Conservation (phyloP, 2,329 filamentous ascomycete species). For the Botrytis medusae region DNA sequence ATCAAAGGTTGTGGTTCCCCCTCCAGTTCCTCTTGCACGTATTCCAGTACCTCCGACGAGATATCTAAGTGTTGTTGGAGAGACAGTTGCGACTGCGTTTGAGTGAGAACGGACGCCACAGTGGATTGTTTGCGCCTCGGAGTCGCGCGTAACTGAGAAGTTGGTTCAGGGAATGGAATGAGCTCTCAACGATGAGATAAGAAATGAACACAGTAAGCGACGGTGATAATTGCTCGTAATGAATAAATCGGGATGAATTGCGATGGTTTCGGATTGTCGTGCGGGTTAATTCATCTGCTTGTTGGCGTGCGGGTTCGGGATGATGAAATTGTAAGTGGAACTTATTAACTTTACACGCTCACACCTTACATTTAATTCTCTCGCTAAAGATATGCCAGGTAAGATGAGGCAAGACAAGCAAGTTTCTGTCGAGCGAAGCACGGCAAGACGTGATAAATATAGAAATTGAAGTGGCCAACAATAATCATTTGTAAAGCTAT, state of each 20-base stretch:
- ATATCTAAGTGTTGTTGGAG: conserved; percentile 61
- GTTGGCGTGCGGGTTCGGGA: conserved; percentile 21
- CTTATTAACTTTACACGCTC: conserved; percentile 1
- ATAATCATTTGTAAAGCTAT: accelerated
- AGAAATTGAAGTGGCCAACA: background rate
- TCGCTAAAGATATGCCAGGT: conserved; percentile 13
- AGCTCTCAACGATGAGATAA: background rate
- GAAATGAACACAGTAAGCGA: background rate
- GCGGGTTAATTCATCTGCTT: conserved; percentile 15
- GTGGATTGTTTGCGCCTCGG: conserved; percentile 30
- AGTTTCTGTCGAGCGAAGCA: background rate
- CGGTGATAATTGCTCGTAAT: background rate
- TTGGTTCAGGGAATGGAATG: conserved; percentile 8
- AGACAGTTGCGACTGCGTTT: conserved; percentile 47
- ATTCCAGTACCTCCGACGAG: conserved; percentile 52
- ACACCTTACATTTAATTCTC: conserved; percentile 15
- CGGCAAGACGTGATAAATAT: conserved; percentile 3
- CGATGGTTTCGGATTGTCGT: conserved; percentile 20
- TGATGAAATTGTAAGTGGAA: conserved; percentile 24
- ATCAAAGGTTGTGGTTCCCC: conserved; percentile 61
- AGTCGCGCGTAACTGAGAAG: conserved; percentile 25
- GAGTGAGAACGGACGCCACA: conserved; percentile 35
- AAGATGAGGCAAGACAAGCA: background rate
- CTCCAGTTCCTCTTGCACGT: conserved; percentile 51
- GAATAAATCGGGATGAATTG: conserved; percentile 17